Conservation (phyloP, 139 green algal species). For the Picochlorum sp. region DNA sequence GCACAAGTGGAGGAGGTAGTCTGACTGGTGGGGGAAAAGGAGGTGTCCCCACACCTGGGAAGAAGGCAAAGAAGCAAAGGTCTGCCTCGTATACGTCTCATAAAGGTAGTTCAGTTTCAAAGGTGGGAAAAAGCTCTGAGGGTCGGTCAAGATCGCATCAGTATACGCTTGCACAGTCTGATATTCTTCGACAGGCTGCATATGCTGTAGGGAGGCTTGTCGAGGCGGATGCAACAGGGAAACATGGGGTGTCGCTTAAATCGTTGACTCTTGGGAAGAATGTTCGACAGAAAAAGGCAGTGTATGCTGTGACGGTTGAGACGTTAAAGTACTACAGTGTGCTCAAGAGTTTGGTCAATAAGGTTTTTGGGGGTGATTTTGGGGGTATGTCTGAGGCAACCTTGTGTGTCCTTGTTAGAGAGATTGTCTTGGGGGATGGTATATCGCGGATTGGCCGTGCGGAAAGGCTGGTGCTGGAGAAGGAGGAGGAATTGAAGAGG, state of each 20-base stretch:
- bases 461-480: slow-evolving; percentile 40
- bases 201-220: slow-evolving; percentile 36
- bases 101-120: too few species aligned
- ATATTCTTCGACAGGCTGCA: slow-evolving; percentile 43
- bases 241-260: slow-evolving; percentile 42
- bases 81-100: too few species aligned
- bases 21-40: too few species aligned
- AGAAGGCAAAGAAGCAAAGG: too few species aligned
- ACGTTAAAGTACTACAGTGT: slow-evolving; percentile 62
- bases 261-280: slow-evolving; percentile 65
- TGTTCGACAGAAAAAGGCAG: slow-evolving; percentile 75
- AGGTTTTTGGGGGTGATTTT: slow-evolving; percentile 29
- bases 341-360: slow-evolving; percentile 44
- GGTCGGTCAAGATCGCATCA: neutral
- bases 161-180: neutral
- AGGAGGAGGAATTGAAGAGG: slow-evolving; percentile 22
- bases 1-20: too few species aligned
- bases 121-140: too few species aligned
- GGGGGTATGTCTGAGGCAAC: slow-evolving; percentile 46
- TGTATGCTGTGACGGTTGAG: slow-evolving; percentile 79
- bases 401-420: slow-evolving; percentile 58
- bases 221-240: slow-evolving; percentile 19
- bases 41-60: too few species aligned
- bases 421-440: slow-evolving; percentile 61
- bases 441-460: slow-evolving; percentile 38